Percentiles rank a stretch among this genome's conserved stretches.
Evolutionary conservation across 805 yeast species (phyloP).

Genomic region (Saturnispora sekii): DNA sequence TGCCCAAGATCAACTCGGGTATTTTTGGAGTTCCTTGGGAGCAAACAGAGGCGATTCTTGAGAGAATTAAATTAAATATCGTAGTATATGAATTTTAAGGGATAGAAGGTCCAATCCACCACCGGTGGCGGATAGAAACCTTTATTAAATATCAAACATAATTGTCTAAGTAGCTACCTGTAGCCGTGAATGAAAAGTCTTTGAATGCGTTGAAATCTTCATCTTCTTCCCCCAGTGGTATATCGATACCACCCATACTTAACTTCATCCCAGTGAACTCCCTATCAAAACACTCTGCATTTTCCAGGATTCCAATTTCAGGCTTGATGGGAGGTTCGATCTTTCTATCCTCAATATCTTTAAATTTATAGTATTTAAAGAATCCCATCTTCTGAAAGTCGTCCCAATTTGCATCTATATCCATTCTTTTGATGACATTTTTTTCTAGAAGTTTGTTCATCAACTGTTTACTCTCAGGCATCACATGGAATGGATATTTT

Average conservation of each 20-base stretch:
- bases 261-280: constrained; percentile 58
- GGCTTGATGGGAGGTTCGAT: constrained; percentile 70
- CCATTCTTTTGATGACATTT: constrained; percentile 51
- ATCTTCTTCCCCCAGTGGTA: neutral
- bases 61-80: constrained; percentile 26
- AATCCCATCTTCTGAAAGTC: constrained; percentile 54
- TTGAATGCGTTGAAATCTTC: constrained; percentile 23
- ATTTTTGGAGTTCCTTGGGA: constrained; percentile 76
- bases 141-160: constrained; percentile 10
- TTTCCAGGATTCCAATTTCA: constrained; percentile 56
- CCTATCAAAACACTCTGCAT: constrained; percentile 71
- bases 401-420: constrained; percentile 44
- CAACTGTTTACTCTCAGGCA: constrained; percentile 69
- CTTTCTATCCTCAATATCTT: constrained; percentile 36
- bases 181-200: constrained; percentile 39
- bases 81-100: constrained; percentile 38
- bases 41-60: constrained; percentile 46
- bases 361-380: constrained; percentile 68
- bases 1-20: constrained; percentile 80
- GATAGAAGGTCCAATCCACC: neutral
- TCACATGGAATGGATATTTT: constrained; percentile 59
- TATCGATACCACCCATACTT: constrained; percentile 8
- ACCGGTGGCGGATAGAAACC: neutral
- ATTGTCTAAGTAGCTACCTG: constrained; percentile 28
- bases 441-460: constrained; percentile 55